phyloP scores from a whole-genome alignment of 108 stramenopile species.

The Nitzschia putrida region DNA sequence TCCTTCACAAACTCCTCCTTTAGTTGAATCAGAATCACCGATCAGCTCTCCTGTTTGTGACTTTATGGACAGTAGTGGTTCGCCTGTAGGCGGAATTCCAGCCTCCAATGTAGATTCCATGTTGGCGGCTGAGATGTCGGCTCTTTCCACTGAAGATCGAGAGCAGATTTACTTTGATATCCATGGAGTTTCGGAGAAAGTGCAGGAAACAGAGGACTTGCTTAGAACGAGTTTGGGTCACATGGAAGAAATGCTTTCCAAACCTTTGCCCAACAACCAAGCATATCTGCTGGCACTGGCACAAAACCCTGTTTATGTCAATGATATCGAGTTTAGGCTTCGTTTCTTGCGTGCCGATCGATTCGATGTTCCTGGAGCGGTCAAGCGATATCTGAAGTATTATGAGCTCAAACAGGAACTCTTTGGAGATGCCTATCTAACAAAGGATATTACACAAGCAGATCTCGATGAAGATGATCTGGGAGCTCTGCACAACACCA shows the following conservation, averaged over 20 bases:
- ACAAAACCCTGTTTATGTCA: slow-evolving; percentile 21
- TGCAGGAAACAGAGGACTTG: slow-evolving; percentile 11
- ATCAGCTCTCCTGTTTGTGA: no score
- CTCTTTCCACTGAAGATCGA: slow-evolving; percentile 17
- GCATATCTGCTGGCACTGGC: not conserved
- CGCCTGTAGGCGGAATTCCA: no score
- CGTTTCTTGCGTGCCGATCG: slow-evolving; percentile 34
- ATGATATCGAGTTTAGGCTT: slow-evolving; percentile 26
- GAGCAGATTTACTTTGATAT: slow-evolving; percentile 13
- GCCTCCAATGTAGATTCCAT: not conserved
- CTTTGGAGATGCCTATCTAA: slow-evolving; percentile 31
- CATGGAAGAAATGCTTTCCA: not conserved
- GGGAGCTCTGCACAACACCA: slow-evolving; percentile 1
- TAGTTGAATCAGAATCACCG: no score
- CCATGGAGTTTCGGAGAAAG: slow-evolving; percentile 14
- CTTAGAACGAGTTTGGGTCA: not conserved
- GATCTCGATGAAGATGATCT: slow-evolving; percentile 34
- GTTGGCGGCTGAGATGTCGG: not conserved
- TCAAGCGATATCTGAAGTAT: slow-evolving; percentile 10
- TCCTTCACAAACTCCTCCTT: no score
- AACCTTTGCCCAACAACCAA: not conserved
- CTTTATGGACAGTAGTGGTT: no score
- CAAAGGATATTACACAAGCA: slow-evolving; percentile 22
- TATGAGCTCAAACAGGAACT: slow-evolving; percentile 40
- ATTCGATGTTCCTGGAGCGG: slow-evolving; percentile 26